Base-by-base conservation (phyloP, 176 grass and related monocot genomes). In the Pontederia crassipes region DNA sequence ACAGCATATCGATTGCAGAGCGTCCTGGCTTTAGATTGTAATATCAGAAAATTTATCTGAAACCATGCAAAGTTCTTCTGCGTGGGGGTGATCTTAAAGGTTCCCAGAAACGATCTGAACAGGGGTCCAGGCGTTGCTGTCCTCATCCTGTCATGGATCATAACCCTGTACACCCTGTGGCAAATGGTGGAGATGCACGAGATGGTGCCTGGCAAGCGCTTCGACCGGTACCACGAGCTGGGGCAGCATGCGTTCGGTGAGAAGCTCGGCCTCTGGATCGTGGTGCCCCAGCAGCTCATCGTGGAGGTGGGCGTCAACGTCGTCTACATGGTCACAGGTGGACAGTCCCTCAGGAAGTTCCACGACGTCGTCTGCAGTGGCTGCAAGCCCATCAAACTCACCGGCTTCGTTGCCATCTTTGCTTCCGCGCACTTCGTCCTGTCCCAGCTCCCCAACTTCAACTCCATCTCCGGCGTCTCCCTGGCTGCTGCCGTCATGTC, bases 151-250 rank as follows among this genome's bases (percentile, higher is more conserved):
- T 88, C 89, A 55, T 95, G 89, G 89, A 32, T 63, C 63, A 76
- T 95, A 45, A 95, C 89, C 64, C 72, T 95, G 57, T 95, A 95
- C 82, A 95, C 89, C 50, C 82, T 95, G 11, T 76, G 85, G 10
- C 89, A 89, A 12, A 86, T 95, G 73, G 87, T 95, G 58, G 79
- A 95, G 78, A 84, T 95, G 66, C 89, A 95, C 72, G 89, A 95
- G 85, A 72, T 83, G 54, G 85, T 95, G 11, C 89, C 89, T 2
- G 85, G 89, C 12, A 83, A 89, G 76, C 81, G 89, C 45, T 95
- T 95, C 76, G 82, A 95, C 52, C 69, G 89, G 60, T 85, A 78
- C 65, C 89, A 86, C 20, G 89, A 95, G 75, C 85, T 95, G 1
- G 89, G 89, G 14, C 85, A 72, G 62, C 81, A 95, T 57, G 83